Conservation (phyloP, 208 protist species). For the Acanthamoeba rhysodes region DNA sequence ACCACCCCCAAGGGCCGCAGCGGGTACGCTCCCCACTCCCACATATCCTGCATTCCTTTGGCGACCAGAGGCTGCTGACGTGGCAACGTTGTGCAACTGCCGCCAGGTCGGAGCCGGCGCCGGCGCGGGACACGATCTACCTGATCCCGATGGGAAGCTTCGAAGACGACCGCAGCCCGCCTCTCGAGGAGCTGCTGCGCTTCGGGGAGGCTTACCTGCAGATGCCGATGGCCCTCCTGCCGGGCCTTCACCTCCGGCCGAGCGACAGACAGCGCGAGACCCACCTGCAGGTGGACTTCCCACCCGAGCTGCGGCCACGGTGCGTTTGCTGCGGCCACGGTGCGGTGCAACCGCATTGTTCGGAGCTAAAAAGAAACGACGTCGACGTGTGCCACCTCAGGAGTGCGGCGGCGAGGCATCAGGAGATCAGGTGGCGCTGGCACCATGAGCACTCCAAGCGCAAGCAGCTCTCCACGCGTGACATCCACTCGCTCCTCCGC, state of each 20-base stretch:
- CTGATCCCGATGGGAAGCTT: neutral
- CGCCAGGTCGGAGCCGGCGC: neutral
- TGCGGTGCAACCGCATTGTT: too few relatives aligned
- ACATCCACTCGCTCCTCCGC: neutral
- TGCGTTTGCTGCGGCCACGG: too few relatives aligned
- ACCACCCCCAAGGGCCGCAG: neutral
- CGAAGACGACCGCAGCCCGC: neutral
- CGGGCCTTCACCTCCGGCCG: neutral
- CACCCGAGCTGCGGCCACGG: neutral
- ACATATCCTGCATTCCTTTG: neutral
- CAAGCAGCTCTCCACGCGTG: conserved; percentile 6
- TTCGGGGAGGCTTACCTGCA: conserved; percentile 32
- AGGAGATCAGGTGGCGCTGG: neutral
- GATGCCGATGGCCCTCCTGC: neutral
- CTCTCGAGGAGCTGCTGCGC: conserved; percentile 6
- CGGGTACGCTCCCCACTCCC: too few relatives aligned
- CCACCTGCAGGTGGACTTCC: neutral
- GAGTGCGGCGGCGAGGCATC: neutral
- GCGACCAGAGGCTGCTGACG: neutral
- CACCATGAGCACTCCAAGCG: neutral
- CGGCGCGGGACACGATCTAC: neutral
- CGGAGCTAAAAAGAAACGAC: neutral
- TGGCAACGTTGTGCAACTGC: too few relatives aligned
- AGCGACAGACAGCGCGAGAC: neutral
- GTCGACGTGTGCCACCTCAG: neutral